Conservation (phyloP, 139 green algal genomes). For the Limnomonas spitsbergensis region DNA sequence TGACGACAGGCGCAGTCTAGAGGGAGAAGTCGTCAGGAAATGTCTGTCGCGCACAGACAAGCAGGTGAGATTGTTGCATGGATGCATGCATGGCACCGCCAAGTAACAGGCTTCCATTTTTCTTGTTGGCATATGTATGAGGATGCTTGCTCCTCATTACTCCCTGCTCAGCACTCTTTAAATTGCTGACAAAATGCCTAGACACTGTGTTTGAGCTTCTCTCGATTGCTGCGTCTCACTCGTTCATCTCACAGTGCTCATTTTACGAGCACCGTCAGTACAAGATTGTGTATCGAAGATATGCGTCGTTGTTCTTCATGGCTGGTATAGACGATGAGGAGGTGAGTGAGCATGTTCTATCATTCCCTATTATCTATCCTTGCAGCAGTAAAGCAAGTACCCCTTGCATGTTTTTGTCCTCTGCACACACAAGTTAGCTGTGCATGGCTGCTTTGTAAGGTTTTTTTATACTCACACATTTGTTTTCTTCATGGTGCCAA, state of each 20-base stretch:
- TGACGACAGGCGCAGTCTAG: conserved; percentile 77
- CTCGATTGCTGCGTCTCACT: too few relatives aligned
- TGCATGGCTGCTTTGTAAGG: neutral
- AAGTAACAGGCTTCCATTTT: neutral
- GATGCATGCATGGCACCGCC: neutral
- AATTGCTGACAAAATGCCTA: neutral
- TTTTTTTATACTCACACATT: too few relatives aligned
- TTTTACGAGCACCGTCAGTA: conserved; percentile 92
- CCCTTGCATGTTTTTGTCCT: too few relatives aligned
- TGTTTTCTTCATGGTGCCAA: too few relatives aligned
- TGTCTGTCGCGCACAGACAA: conserved; percentile 89
- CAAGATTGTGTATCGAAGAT: conserved; percentile 93
- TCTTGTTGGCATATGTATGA: neutral
- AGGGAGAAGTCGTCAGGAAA: conserved; percentile 95
- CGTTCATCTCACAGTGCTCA: conserved; percentile 82
- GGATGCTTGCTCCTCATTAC: neutral
- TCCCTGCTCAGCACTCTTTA: too few relatives aligned
- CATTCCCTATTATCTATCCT: neutral
- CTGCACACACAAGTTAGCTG: neutral
- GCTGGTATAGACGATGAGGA: conserved; percentile 92
- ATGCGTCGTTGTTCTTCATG: conserved; percentile 97
- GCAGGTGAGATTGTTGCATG: conserved; percentile 56
- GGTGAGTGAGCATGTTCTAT: conserved; percentile 45
- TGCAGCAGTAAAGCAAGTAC: neutral
- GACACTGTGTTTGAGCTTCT: too few relatives aligned